Percentiles rank a stretch among this genome's conserved stretches.
These are phyloP conservation scores for Malus hybrid DNA, from an alignment of 331 rosid species.

Conservation along the genomic window DNA sequence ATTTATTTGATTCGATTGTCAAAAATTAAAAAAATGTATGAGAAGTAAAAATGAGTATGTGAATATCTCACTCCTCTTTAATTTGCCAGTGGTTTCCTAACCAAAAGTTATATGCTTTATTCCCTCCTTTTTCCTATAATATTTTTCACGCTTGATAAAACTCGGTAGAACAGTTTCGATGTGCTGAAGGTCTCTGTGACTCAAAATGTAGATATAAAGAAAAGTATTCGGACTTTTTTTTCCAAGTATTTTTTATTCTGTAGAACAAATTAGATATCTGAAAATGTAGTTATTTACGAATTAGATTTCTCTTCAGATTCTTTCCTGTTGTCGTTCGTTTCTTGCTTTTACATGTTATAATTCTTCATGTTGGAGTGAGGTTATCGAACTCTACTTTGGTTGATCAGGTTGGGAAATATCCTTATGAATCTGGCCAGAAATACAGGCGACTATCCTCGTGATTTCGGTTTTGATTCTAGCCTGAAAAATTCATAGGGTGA, in stretches of 20 bases:
- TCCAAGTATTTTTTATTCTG: neutral
- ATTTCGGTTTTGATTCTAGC: slow-evolving; percentile 47
- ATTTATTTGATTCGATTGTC: too few relatives aligned
- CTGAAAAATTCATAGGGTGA: slow-evolving; percentile 39
- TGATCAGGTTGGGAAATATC: slow-evolving; percentile 25
- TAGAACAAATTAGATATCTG: neutral
- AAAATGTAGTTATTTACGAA: neutral
- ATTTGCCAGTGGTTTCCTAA: neutral
- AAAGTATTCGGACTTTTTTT: slow-evolving; percentile 39
- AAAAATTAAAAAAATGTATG: too few relatives aligned
- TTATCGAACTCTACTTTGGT: slow-evolving; percentile 7
- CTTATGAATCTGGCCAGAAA: slow-evolving; percentile 46
- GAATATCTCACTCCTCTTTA: too few relatives aligned
- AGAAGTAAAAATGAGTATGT: too few relatives aligned
- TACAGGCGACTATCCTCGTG: slow-evolving; percentile 31
- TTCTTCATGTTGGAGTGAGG: neutral
- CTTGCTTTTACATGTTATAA: neutral
- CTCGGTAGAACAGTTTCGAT: neutral
- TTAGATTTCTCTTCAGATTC: slow-evolving; percentile 7
- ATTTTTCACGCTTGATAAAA: neutral
- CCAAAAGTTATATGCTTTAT: slow-evolving; percentile 20
- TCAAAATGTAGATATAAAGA: slow-evolving; percentile 34
- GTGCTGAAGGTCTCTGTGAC: slow-evolving; percentile 27
- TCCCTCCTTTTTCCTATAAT: neutral
- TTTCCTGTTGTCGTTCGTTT: slow-evolving; percentile 3